These are phyloP conservation scores for Aspergillus arachidicola DNA, from an alignment of 2,329 filamentous ascomycete species.

Conservation along the genomic window DNA sequence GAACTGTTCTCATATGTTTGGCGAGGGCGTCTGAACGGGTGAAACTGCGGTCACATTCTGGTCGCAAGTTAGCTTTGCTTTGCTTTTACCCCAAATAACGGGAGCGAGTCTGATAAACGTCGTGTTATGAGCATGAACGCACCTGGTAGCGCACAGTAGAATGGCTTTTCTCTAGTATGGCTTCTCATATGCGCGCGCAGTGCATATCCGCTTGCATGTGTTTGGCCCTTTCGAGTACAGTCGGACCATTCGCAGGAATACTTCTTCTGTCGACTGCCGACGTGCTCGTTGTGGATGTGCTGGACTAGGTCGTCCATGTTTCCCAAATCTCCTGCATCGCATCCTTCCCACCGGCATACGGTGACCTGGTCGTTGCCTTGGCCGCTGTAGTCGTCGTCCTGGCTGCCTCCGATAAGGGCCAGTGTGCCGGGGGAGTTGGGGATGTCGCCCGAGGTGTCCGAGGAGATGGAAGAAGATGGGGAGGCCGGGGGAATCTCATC, in stretches of 20 bases:
- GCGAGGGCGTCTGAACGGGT: constrained; percentile 93
- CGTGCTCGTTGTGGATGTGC: constrained; percentile 90
- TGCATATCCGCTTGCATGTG: constrained; percentile 93
- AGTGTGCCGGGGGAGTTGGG: constrained; percentile 67
- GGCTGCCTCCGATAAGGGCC: constrained; percentile 42
- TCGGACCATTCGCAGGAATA: constrained; percentile 98
- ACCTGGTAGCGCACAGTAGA: constrained; percentile 95
- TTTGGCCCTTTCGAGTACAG: constrained; percentile 82
- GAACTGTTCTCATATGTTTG: constrained; percentile 98
- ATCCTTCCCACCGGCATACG: constrained; percentile 76
- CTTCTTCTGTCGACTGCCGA: constrained; percentile 89
- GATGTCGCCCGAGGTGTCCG: constrained; percentile 85
- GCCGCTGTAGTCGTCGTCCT: constrained; percentile 68
- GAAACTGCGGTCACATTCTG: constrained; percentile 96
- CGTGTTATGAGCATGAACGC: constrained; percentile 31
- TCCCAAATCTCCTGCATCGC: constrained; percentile 67
- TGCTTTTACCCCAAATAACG: neutral
- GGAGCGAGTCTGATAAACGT: neutral
- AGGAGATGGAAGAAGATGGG: constrained; percentile 74
- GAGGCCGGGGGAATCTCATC: constrained; percentile 45
- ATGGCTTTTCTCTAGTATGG: constrained; percentile 96
- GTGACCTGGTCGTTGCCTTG: constrained; percentile 74
- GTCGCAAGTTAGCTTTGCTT: neutral
- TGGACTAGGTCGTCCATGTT: constrained; percentile 82
- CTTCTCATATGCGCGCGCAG: constrained; percentile 96